A percentile compares a stretch with the other conserved stretches of the same genome.
These are phyloP conservation scores for Pleurozium schreberi DNA, from an alignment of 225 moss, liverwort and hornwort species.

Conservation along the genomic window DNA sequence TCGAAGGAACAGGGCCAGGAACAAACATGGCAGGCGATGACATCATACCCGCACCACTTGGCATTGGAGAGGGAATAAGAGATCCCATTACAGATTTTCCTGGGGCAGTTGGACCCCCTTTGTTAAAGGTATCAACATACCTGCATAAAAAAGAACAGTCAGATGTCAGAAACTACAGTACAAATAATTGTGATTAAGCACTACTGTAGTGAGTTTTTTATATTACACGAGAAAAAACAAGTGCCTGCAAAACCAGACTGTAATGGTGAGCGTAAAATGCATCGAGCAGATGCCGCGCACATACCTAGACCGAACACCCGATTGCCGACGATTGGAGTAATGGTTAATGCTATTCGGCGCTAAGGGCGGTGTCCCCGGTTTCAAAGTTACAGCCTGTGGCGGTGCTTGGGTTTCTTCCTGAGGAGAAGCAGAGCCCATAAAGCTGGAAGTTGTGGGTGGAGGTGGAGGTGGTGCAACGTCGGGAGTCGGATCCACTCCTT, in stretches of 20 bases:
- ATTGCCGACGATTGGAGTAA: constrained; percentile 70
- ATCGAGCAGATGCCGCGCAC: not conserved
- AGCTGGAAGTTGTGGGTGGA: constrained; percentile 59
- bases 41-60: constrained; percentile 22
- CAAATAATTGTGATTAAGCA: not conserved
- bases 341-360: constrained; percentile 70
- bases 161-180: not conserved
- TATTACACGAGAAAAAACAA: not conserved
- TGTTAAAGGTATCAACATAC: constrained; percentile 98
- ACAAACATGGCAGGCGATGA: constrained; percentile 76
- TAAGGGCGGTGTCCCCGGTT: constrained; percentile 83
- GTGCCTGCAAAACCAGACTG: not conserved
- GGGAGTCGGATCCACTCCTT: constrained; percentile 63
- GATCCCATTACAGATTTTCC: constrained; percentile 52
- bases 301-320: constrained; percentile 80
- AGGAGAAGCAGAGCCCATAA: constrained; percentile 13
- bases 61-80: constrained; percentile 49
- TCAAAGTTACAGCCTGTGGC: constrained; percentile 23
- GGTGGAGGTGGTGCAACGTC: constrained; percentile 64
- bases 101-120: constrained; percentile 44
- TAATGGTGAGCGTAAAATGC: not conserved
- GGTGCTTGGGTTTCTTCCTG: constrained; percentile 36
- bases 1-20: constrained; percentile 37
- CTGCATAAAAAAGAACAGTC: constrained; percentile 15
- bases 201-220: not conserved